Percentiles rank a stretch among this genome's conserved stretches.
Conservation (phyloP, 2,329 filamentous ascomycete genomes). For the Mycosphaerella arachidis region DNA sequence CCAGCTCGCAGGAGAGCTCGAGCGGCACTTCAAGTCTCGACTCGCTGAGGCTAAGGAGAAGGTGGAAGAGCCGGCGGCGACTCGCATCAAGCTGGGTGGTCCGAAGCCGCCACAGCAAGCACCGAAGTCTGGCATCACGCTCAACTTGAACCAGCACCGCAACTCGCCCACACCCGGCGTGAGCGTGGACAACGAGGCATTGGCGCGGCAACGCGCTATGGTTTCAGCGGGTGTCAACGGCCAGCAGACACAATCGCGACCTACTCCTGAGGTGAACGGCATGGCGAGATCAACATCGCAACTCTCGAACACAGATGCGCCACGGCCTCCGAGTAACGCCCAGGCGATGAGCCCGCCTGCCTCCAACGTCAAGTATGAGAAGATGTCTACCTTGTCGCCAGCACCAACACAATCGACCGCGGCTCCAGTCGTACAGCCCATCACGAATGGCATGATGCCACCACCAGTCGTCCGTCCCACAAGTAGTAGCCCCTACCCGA, state of each 20-base stretch:
- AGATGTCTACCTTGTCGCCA: conserved; percentile 38
- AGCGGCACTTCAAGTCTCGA: conserved; percentile 65
- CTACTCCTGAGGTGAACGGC: conserved; percentile 26
- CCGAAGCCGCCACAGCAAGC: conserved; percentile 34
- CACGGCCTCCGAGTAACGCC: conserved; percentile 39
- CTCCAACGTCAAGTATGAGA: conserved; percentile 40
- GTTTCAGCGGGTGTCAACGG: conserved; percentile 49
- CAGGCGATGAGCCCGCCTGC: conserved; percentile 30
- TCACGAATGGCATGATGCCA: conserved; percentile 31
- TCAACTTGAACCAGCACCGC: conserved; percentile 35
- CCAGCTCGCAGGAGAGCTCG: conserved; percentile 69
- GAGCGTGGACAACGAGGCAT: conserved; percentile 52
- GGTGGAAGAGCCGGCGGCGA: conserved; percentile 67
- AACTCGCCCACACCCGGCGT: conserved; percentile 44
- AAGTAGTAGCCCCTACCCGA: conserved; percentile 27
- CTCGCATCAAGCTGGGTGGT: conserved; percentile 69
- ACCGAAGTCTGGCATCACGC: conserved; percentile 34
- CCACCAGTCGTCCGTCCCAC: conserved; percentile 26
- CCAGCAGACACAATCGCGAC: conserved; percentile 26
- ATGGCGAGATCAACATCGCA: conserved; percentile 32
- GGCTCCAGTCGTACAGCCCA: conserved; percentile 24
- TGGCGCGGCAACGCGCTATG: conserved; percentile 50
- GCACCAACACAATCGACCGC: conserved; percentile 29
- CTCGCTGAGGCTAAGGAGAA: conserved; percentile 67
- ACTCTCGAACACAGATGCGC: conserved; percentile 27